These are phyloP conservation scores for Lolium perenne DNA, from an alignment of 176 grass and related monocot species.

Conservation along the genomic window DNA sequence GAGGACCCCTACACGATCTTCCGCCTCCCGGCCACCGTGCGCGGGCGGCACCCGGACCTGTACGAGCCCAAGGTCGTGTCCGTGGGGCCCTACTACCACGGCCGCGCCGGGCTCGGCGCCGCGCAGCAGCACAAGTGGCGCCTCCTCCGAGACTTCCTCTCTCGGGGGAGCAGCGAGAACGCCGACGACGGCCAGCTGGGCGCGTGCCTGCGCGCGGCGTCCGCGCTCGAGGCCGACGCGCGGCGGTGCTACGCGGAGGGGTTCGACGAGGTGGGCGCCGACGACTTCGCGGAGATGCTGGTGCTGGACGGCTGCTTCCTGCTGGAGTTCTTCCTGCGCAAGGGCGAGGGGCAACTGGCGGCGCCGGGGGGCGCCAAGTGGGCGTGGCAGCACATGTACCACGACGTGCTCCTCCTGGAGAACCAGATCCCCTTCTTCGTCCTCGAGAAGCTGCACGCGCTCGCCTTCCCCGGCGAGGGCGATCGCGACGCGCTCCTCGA, in stretches of 20 bases:
- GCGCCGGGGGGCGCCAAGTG: constrained; percentile 54
- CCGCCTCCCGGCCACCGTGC: constrained; percentile 56
- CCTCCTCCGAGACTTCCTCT: constrained; percentile 45
- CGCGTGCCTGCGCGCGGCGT: constrained; percentile 49
- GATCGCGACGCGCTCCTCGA: constrained; percentile 44
- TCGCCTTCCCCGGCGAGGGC: constrained; percentile 36
- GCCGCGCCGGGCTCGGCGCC: constrained; percentile 42
- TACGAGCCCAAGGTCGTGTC: constrained; percentile 61
- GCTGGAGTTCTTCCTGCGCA: constrained; percentile 56
- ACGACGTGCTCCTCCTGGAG: constrained; percentile 50
- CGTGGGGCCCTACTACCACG: constrained; percentile 55
- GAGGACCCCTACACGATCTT: constrained; percentile 56
- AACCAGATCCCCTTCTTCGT: constrained; percentile 66
- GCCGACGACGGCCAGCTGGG: neutral
- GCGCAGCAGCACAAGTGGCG: constrained; percentile 64
- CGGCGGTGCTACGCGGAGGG: constrained; percentile 50
- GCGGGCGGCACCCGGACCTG: constrained; percentile 58
- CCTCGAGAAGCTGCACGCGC: constrained; percentile 48
- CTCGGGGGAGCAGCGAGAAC: neutral
- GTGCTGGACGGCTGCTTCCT: constrained; percentile 65
- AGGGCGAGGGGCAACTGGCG: constrained; percentile 49
- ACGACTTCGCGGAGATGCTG: constrained; percentile 58
- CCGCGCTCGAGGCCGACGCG: constrained; percentile 45
- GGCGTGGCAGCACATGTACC: constrained; percentile 68
- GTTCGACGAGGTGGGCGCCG: constrained; percentile 31